phyloP scores from a whole-genome alignment of 2,329 filamentous ascomycete species.

The Plectosphaerella plurivora region DNA sequence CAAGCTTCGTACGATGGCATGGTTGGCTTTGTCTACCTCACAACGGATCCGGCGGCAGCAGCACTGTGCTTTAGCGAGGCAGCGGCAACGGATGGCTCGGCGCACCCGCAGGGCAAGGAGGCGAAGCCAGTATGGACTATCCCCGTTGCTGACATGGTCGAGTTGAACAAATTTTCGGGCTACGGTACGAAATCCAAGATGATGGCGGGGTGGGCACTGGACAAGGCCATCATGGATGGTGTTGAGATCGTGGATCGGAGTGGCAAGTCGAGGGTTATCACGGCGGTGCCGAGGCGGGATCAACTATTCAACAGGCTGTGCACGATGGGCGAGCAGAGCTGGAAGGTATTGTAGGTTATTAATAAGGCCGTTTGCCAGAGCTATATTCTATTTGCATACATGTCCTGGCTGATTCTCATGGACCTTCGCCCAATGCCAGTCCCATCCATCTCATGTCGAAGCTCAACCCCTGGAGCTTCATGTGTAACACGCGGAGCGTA shows the following conservation, averaged over 20 bases:
- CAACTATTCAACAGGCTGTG: conserved; percentile 1
- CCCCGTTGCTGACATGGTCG: neutral
- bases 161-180: conserved; percentile 3
- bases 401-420: too few relatives aligned
- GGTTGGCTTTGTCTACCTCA: conserved; percentile 1
- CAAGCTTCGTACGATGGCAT: neutral
- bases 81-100: neutral
- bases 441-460: too few relatives aligned
- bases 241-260: neutral
- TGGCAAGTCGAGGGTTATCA: neutral
- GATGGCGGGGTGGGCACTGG: conserved; percentile 3
- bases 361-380: too few relatives aligned
- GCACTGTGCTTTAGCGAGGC: conserved; percentile 1
- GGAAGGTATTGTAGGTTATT: neutral
- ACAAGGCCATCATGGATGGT: conserved; percentile 1
- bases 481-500: too few relatives aligned
- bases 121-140: conserved; percentile 1
- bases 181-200: conserved; percentile 6
- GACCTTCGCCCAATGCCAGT: too few relatives aligned
- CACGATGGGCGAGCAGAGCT: neutral
- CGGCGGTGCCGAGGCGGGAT: neutral
- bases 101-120: neutral
- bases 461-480: too few relatives aligned
- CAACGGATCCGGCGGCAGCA: neutral
- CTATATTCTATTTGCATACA: too few relatives aligned